Evolutionary conservation across 2,329 filamentous ascomycete genomes (phyloP).

Genomic region (Trichoderma sp.): DNA sequence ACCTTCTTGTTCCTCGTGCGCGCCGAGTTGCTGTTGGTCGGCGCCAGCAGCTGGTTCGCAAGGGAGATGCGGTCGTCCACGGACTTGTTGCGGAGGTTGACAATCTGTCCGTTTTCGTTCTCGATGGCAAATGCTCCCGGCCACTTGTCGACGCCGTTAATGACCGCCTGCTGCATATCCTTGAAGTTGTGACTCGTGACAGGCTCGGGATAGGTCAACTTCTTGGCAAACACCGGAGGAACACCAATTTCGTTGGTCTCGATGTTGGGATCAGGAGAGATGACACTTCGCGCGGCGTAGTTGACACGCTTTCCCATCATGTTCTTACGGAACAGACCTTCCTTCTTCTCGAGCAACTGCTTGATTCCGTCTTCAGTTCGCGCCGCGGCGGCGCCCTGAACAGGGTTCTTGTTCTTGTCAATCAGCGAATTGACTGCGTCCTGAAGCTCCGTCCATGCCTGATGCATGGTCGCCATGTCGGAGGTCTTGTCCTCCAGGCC

Average conservation of each 20-base stretch:
- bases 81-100: constrained; percentile 84
- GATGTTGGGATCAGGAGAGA: constrained; percentile 97
- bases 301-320: constrained; percentile 99
- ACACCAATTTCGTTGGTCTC: constrained; percentile 99
- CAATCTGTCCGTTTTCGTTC: constrained; percentile 89
- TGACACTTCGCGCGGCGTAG: constrained; percentile 94
- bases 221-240: constrained; percentile 94
- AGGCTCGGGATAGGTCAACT: constrained; percentile 94
- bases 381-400: constrained; percentile 75
- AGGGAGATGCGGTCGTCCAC: constrained; percentile 84
- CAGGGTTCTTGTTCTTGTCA: constrained; percentile 83
- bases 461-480: constrained; percentile 72
- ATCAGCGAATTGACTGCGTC: constrained; percentile 91
- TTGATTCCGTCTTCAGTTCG: constrained; percentile 93
- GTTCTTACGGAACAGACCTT: constrained; percentile 96
- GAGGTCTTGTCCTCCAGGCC: constrained; percentile 50
- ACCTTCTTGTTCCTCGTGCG: constrained; percentile 92
- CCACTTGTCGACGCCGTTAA: constrained; percentile 92
- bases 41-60: constrained; percentile 89
- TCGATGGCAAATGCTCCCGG: constrained; percentile 93
- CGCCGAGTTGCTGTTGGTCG: constrained; percentile 72
- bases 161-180: constrained; percentile 92
- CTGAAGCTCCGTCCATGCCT: constrained; percentile 81
- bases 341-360: constrained; percentile 97
- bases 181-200: constrained; percentile 97